Conservation (phyloP, 805 yeast genomes). For the Ogataea philodendri region DNA sequence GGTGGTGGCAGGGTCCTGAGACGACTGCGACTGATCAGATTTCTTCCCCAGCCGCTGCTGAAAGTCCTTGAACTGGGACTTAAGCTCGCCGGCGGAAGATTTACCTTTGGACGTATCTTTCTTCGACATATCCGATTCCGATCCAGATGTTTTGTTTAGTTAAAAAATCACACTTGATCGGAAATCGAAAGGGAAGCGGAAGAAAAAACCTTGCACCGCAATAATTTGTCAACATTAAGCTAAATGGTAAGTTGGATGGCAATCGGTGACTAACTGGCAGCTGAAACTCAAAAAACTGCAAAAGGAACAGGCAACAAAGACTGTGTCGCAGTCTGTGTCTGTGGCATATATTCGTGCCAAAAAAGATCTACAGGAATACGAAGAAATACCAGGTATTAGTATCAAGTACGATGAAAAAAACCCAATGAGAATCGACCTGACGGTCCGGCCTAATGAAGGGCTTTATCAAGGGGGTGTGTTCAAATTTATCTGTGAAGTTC, state of each 20-base stretch:
- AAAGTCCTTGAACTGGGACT: constrained; percentile 42
- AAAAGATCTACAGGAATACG: constrained; percentile 68
- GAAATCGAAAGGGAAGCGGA: too few relatives aligned
- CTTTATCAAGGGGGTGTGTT: constrained; percentile 69
- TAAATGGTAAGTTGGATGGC: constrained; percentile 12
- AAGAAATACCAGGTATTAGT: constrained; percentile 56
- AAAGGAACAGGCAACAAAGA: constrained; percentile 22
- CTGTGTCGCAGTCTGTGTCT: constrained; percentile 23
- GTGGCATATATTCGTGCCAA: constrained; percentile 76
- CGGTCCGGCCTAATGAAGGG: constrained; percentile 68
- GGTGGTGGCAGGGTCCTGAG: constrained; percentile 2
- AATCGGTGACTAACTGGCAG: constrained; percentile 13
- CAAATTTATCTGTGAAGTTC: constrained; percentile 61
- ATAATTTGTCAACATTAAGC: background rate
- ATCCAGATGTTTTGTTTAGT: constrained; percentile 7
- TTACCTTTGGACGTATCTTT: constrained; percentile 13
- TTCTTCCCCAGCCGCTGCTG: constrained; percentile 33
- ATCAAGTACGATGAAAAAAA: constrained; percentile 48
- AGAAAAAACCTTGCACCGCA: constrained; percentile 5
- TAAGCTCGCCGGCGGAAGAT: constrained; percentile 35
- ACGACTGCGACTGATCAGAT: constrained; percentile 5
- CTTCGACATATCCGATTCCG: constrained; percentile 12
- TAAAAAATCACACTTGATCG: constrained; percentile 8
- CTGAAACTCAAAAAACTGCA: constrained; percentile 33
- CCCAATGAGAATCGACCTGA: constrained; percentile 59